A percentile compares a stretch with the other conserved stretches of the same genome.
These are phyloP conservation scores for Schwanniomyces occidentalis DNA, from an alignment of 805 yeast genomes.

Conservation along the genomic window DNA sequence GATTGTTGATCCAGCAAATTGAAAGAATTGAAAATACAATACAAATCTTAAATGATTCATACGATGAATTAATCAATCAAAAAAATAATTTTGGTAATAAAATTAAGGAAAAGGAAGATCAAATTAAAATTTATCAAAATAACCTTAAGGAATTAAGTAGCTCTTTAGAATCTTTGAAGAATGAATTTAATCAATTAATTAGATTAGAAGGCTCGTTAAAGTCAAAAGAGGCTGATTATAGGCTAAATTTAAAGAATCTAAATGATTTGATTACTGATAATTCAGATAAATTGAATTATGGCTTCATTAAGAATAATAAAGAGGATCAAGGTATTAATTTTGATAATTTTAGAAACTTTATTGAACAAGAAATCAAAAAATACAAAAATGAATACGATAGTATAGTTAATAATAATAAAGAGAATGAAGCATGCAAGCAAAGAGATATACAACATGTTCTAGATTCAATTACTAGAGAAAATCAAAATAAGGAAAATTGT, in stretches of 20 bases:
- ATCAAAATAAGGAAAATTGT: slow-evolving; percentile 43
- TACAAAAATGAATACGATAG: slow-evolving; percentile 4
- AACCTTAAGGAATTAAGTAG: slow-evolving; percentile 19
- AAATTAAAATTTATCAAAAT: slow-evolving; percentile 13
- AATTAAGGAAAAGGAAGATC: slow-evolving; percentile 16
- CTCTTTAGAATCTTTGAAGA: not conserved
- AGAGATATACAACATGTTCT: slow-evolving; percentile 14
- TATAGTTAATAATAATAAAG: slow-evolving; percentile 10
- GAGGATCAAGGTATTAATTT: not conserved
- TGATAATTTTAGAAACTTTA: not conserved
- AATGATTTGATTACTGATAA: not conserved
- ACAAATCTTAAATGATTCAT: slow-evolving; percentile 43
- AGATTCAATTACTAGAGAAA: slow-evolving; percentile 37
- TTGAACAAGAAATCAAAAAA: slow-evolving; percentile 6
- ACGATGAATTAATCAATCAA: slow-evolving; percentile 28
- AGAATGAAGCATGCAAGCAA: slow-evolving; percentile 10
- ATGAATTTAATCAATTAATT: slow-evolving; percentile 27
- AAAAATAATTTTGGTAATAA: slow-evolving; percentile 29
- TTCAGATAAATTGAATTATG: slow-evolving; percentile 2
- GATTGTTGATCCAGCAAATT: slow-evolving; percentile 50
- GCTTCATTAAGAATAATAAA: not conserved
- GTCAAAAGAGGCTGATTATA: slow-evolving; percentile 40
- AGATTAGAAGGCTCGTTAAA: slow-evolving; percentile 57
- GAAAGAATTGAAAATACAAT: slow-evolving; percentile 50
- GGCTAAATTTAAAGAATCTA: slow-evolving; percentile 22